Conservation (phyloP, 768 basidiomycete species). For the Rickenella mellea region DNA sequence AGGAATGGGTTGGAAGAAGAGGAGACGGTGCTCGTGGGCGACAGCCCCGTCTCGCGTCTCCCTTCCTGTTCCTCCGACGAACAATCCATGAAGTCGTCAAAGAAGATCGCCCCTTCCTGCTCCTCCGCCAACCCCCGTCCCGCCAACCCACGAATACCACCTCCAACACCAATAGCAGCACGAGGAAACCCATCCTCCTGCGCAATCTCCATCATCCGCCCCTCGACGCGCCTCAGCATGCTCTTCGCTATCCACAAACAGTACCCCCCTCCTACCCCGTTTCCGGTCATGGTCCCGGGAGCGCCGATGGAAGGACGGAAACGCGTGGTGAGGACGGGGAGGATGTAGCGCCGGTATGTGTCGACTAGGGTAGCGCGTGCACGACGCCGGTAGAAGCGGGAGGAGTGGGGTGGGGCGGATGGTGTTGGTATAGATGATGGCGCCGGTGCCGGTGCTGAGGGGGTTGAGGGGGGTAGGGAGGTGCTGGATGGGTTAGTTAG, state of each 20-base stretch:
- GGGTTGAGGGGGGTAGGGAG: conserved; percentile 22
- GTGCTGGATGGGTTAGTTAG: conserved; percentile 7
- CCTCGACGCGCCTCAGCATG: conserved; percentile 37
- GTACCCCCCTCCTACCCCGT: conserved; percentile 28
- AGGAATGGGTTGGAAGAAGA: not conserved
- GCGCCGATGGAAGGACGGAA: conserved; percentile 19
- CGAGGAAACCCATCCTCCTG: too few relatives aligned
- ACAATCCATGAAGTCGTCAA: conserved; percentile 14
- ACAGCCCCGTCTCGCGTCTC: conserved; percentile 1
- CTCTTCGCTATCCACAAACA: conserved; percentile 45
- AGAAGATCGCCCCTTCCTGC: too few relatives aligned
- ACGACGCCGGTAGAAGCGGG: conserved; percentile 29
- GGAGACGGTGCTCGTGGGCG: conserved; percentile 7
- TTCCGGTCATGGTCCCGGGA: conserved; percentile 10
- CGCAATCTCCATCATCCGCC: conserved; percentile 32
- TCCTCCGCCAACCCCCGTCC: conserved; percentile 21
- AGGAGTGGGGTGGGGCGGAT: conserved; percentile 2
- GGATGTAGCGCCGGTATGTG: conserved; percentile 49
- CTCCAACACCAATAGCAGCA: too few relatives aligned
- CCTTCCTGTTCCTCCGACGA: conserved; percentile 11
- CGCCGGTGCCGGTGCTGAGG: conserved; percentile 16
- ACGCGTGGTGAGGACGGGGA: conserved; percentile 36
- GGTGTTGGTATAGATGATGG: conserved; percentile 6
- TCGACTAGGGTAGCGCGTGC: conserved; percentile 65
- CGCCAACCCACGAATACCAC: conserved; percentile 20